phyloP scores from a whole-genome alignment of 2,329 filamentous ascomycete species.

The Hypoxylon sp. region DNA sequence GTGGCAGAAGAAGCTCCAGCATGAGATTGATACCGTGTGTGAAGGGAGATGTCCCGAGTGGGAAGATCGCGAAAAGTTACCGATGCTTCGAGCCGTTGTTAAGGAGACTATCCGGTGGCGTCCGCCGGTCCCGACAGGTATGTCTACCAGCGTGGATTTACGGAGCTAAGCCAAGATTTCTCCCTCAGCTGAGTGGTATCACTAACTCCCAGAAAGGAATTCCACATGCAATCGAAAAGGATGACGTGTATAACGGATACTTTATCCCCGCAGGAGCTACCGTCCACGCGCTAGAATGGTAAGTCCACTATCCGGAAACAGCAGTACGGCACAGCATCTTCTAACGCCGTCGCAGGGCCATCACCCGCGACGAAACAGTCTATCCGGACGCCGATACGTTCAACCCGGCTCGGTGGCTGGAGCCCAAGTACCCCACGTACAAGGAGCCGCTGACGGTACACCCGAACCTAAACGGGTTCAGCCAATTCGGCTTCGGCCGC shows the following conservation, averaged over 20 bases:
- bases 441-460: slow-evolving; percentile 55
- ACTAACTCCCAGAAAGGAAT: slow-evolving; percentile 54
- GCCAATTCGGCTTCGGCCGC: slow-evolving; percentile 66
- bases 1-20: slow-evolving; percentile 57
- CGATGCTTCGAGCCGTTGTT: slow-evolving; percentile 61
- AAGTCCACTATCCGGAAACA: slow-evolving; percentile 40
- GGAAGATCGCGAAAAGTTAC: slow-evolving; percentile 60
- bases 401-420: slow-evolving; percentile 57
- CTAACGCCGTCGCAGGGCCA: slow-evolving; percentile 56
- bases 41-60: slow-evolving; percentile 60
- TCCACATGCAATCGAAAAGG: slow-evolving; percentile 63
- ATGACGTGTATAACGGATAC: slow-evolving; percentile 66
- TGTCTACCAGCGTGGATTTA: slow-evolving; percentile 26
- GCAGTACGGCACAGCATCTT: slow-evolving; percentile 27
- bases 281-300: slow-evolving; percentile 66
- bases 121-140: slow-evolving; percentile 65
- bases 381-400: slow-evolving; percentile 57
- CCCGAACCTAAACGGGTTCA: slow-evolving; percentile 57
- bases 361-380: slow-evolving; percentile 58
- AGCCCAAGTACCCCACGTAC: slow-evolving; percentile 55
- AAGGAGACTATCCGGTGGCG: slow-evolving; percentile 68
- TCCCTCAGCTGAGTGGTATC: background rate
- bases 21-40: slow-evolving; percentile 62
- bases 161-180: background rate
- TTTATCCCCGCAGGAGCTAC: slow-evolving; percentile 65